These are phyloP conservation scores for Canavalia gladiata DNA, from an alignment of 306 rosid species.

Conservation along the genomic window DNA sequence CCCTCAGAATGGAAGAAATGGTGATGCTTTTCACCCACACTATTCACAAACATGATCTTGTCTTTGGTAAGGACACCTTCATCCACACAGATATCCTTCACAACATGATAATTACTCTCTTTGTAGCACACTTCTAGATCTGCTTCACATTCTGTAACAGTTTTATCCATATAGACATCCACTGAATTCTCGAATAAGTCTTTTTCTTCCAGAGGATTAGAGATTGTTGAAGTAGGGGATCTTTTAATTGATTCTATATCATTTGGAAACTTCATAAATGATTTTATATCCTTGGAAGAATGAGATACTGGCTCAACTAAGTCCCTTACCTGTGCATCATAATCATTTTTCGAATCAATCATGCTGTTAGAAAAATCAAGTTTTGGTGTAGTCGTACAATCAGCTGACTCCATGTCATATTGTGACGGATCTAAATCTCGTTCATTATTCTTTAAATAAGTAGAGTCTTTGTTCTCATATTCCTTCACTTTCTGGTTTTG, in stretches of 20 bases:
- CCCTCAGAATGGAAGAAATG: conserved; percentile 46
- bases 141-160: conserved; percentile 70
- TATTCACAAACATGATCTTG: conserved; percentile 58
- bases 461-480: conserved; percentile 43
- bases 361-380: conserved; percentile 35
- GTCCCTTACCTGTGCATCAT: conserved; percentile 37
- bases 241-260: conserved; percentile 47
- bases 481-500: conserved; percentile 56
- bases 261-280: conserved; percentile 45
- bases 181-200: conserved; percentile 48
- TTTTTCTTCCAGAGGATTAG: conserved; percentile 42
- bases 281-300: conserved; percentile 55
- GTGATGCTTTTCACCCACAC: conserved; percentile 52
- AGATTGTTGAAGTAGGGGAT: conserved; percentile 36
- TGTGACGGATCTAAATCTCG: conserved; percentile 44
- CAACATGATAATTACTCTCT: conserved; percentile 61
- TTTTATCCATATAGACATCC: conserved; percentile 63
- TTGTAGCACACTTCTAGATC: conserved; percentile 66
- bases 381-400: conserved; percentile 42
- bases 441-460: conserved; percentile 52
- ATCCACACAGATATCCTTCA: conserved; percentile 89
- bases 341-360: conserved; percentile 46
- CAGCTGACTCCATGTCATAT: conserved; percentile 41
- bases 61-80: conserved; percentile 67
- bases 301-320: conserved; percentile 49